Conservation (phyloP, 495 filamentous ascomycete genomes). For the Staphylotrichum tortipilum region DNA sequence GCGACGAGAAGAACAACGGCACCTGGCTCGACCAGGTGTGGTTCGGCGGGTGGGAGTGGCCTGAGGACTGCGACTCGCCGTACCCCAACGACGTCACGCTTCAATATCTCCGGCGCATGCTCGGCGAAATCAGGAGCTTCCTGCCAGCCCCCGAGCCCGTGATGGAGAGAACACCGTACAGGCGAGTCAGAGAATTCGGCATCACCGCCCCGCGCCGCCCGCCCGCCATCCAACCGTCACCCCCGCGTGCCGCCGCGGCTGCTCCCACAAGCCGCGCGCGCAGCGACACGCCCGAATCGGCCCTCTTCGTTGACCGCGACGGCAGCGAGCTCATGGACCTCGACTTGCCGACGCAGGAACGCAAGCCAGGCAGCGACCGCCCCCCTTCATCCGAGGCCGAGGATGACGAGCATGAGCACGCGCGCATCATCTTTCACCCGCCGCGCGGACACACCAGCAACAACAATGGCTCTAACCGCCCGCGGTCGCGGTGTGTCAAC, state of each 20-base stretch:
- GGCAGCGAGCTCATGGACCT: slow-evolving; percentile 12
- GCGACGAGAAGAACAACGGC: slow-evolving; percentile 14
- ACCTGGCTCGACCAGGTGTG: slow-evolving; percentile 29
- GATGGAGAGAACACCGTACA: slow-evolving; percentile 9
- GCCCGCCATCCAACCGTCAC: not conserved
- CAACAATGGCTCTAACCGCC: not conserved
- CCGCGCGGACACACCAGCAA: slow-evolving; percentile 17
- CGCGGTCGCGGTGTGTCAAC: slow-evolving; percentile 30
- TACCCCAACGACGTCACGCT: slow-evolving; percentile 21
- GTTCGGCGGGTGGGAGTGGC: slow-evolving; percentile 26
- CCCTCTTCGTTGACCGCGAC: slow-evolving; percentile 1
- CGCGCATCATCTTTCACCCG: slow-evolving; percentile 38
- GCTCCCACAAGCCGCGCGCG: not conserved
- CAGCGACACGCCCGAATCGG: not conserved
- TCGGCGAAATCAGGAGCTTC: slow-evolving; percentile 15
- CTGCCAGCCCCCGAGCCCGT: slow-evolving; percentile 22
- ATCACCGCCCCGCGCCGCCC: not conserved
- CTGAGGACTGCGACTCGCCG: slow-evolving; percentile 6
- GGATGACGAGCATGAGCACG: slow-evolving; percentile 12
- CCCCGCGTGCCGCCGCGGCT: not conserved
- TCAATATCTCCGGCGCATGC: slow-evolving; percentile 14
- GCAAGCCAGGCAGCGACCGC: not conserved
- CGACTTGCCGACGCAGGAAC: not conserved
- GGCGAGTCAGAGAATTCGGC: too few species aligned
- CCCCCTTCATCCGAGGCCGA: not conserved